Conservation (phyloP, 2,329 filamentous ascomycete species). For the Pseudogymnoascus sp. region DNA sequence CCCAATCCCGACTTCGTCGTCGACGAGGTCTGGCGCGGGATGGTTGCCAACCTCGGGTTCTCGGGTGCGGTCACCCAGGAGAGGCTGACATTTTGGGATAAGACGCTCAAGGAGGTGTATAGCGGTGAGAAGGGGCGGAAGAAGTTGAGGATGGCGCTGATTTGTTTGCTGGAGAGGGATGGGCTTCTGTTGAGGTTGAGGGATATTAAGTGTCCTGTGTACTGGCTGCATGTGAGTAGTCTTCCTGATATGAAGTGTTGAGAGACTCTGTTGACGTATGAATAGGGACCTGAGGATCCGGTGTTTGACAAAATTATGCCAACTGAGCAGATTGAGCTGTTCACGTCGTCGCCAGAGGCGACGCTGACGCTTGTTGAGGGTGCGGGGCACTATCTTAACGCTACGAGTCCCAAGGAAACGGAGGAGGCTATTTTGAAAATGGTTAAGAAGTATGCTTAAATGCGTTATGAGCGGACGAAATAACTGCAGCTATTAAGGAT, state of each 20-base stretch:
- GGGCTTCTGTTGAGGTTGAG: conserved; percentile 39
- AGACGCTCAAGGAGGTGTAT: conserved; percentile 40
- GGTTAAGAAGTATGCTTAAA: conserved; percentile 19
- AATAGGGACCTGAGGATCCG: conserved; percentile 39
- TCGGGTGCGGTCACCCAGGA: conserved; percentile 33
- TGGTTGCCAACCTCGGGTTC: conserved; percentile 41
- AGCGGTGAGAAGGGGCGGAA: conserved; percentile 42
- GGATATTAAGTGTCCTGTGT: conserved; percentile 43
- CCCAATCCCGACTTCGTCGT: conserved; percentile 41
- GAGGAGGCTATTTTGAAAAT: conserved; percentile 37
- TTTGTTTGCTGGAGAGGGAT: conserved; percentile 40
- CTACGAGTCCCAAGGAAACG: conserved; percentile 40
- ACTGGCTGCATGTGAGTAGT: conserved; percentile 43
- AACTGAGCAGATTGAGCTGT: conserved; percentile 43
- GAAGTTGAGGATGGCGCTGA: conserved; percentile 40
- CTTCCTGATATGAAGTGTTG: background rate
- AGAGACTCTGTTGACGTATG: background rate
- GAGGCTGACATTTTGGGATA: conserved; percentile 38
- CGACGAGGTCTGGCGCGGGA: conserved; percentile 39
- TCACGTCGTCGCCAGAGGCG: conserved; percentile 39
- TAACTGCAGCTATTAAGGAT: background rate
- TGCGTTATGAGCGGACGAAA: background rate
- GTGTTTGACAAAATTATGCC: conserved; percentile 36
- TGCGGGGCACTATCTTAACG: conserved; percentile 43
- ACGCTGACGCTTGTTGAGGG: conserved; percentile 38